Conservation (phyloP, 371 early-diverging fungal genomes). For the Rhizopus arrhizus region DNA sequence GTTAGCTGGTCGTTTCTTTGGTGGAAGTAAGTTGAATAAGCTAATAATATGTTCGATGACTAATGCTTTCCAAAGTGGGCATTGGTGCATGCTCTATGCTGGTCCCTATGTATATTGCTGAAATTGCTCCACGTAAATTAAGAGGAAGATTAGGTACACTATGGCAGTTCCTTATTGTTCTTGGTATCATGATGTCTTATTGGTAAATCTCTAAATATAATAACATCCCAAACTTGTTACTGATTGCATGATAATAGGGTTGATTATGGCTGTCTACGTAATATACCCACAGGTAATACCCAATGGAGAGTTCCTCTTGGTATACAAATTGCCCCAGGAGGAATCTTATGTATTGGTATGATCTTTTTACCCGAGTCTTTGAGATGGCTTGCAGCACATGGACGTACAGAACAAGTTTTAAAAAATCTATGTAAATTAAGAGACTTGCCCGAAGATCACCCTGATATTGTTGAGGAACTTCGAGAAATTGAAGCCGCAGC, state of each 20-base stretch:
- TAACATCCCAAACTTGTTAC: background rate
- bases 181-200: conserved; percentile 53
- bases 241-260: conserved; percentile 23
- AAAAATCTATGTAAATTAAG: conserved; percentile 55
- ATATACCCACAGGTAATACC: conserved; percentile 24
- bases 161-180: conserved; percentile 52
- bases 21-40: conserved; percentile 37
- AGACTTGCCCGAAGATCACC: conserved; percentile 38
- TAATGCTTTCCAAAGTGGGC: conserved; percentile 38
- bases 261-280: conserved; percentile 45
- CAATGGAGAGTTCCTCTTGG: conserved; percentile 50
- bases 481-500: conserved; percentile 50
- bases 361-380: conserved; percentile 64
- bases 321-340: conserved; percentile 59
- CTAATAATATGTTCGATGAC: conserved; percentile 22
- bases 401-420: conserved; percentile 50
- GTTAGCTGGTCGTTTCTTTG: conserved; percentile 51
- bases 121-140: conserved; percentile 46
- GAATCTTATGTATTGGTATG: conserved; percentile 52
- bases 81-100: conserved; percentile 46
- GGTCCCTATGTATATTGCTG: conserved; percentile 55
- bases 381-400: conserved; percentile 63
- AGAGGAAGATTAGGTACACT: conserved; percentile 50
- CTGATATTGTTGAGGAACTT: conserved; percentile 50
- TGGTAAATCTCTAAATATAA: conserved; percentile 23